These are phyloP conservation scores for Fusarium sp. DNA, from an alignment of 2,329 filamentous ascomycete species.

Conservation along the genomic window DNA sequence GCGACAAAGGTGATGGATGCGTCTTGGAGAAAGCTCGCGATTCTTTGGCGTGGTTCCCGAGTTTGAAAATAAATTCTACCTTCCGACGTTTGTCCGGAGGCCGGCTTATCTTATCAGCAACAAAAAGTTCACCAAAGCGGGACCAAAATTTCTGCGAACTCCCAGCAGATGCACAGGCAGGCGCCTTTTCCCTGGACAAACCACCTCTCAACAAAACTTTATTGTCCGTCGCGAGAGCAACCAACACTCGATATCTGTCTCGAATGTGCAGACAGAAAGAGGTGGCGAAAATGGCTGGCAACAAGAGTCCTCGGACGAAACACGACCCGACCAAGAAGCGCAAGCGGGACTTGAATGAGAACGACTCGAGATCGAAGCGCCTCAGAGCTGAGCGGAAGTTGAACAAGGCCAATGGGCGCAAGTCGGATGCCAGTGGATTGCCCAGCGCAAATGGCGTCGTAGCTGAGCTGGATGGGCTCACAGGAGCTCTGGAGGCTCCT, in stretches of 20 bases:
- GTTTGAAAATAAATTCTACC: slow-evolving; percentile 43
- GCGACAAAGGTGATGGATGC: slow-evolving; percentile 38
- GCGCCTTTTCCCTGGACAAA: slow-evolving; percentile 32
- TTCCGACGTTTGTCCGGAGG: slow-evolving; percentile 47
- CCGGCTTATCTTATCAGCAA: slow-evolving; percentile 54
- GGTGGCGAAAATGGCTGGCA: slow-evolving; percentile 50
- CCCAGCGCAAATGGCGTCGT: slow-evolving; percentile 17
- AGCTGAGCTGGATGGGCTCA: slow-evolving; percentile 30
- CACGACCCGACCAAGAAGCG: slow-evolving; percentile 58
- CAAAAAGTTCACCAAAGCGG: slow-evolving; percentile 53
- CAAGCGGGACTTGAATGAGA: slow-evolving; percentile 59
- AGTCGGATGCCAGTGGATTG: slow-evolving; percentile 17
- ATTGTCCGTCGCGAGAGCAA: slow-evolving; percentile 34
- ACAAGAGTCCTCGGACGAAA: slow-evolving; percentile 47
- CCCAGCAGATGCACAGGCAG: slow-evolving; percentile 27
- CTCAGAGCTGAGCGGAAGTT: slow-evolving; percentile 50
- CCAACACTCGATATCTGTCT: slow-evolving; percentile 18
- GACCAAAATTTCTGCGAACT: slow-evolving; percentile 54
- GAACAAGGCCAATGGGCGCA: slow-evolving; percentile 44
- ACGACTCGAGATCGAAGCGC: slow-evolving; percentile 55
- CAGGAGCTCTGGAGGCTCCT: slow-evolving; percentile 25
- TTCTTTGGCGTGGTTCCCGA: slow-evolving; percentile 23
- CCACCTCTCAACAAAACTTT: slow-evolving; percentile 12
- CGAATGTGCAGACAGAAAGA: slow-evolving; percentile 14
- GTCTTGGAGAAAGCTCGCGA: slow-evolving; percentile 33